Percentiles rank a stretch among this genome's conserved stretches.
Evolutionary conservation across 768 basidiomycete species (phyloP).

Genomic region (Suillus decipiens): DNA sequence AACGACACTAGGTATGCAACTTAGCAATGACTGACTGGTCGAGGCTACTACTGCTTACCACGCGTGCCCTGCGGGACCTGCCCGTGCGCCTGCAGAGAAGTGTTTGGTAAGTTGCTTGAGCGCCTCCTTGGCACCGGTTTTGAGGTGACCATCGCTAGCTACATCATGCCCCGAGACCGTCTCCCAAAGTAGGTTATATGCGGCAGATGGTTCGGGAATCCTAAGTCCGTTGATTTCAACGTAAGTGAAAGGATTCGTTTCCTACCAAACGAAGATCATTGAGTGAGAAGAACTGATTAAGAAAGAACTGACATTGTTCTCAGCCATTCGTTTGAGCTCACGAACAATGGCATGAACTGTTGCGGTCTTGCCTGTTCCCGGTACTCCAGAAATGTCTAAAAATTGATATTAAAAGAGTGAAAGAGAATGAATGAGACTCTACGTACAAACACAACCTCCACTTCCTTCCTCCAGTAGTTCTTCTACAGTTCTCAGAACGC

Average conservation of each 20-base stretch:
- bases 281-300: not conserved
- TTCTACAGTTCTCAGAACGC: constrained; percentile 74
- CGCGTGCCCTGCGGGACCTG: constrained; percentile 83
- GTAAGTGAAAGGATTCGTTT: constrained; percentile 92
- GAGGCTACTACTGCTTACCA: constrained; percentile 57
- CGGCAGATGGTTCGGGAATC: constrained; percentile 90
- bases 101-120: constrained; percentile 75
- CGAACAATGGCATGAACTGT: constrained; percentile 93
- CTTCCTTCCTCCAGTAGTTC: constrained; percentile 90
- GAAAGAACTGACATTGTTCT: constrained; percentile 58
- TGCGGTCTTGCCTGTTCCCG: constrained; percentile 99
- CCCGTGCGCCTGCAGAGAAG: constrained; percentile 64
- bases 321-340: constrained; percentile 87
- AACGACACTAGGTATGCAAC: constrained; percentile 68
- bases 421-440: not conserved
- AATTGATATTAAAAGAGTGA: constrained; percentile 8
- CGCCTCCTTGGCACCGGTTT: constrained; percentile 78
- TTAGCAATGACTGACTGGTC: not conserved
- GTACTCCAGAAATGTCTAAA: constrained; percentile 94
- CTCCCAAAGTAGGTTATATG: constrained; percentile 92
- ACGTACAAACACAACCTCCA: constrained; percentile 92
- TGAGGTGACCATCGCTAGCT: constrained; percentile 59
- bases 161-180: constrained; percentile 82
- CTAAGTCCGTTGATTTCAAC: constrained; percentile 97
- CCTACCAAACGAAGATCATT: constrained; percentile 45